Evolutionary conservation across 2,329 filamentous ascomycete genomes (phyloP), one percentile per base, ranked within the genome.

Genomic region (Rhytidhysteron rufulum): DNA sequence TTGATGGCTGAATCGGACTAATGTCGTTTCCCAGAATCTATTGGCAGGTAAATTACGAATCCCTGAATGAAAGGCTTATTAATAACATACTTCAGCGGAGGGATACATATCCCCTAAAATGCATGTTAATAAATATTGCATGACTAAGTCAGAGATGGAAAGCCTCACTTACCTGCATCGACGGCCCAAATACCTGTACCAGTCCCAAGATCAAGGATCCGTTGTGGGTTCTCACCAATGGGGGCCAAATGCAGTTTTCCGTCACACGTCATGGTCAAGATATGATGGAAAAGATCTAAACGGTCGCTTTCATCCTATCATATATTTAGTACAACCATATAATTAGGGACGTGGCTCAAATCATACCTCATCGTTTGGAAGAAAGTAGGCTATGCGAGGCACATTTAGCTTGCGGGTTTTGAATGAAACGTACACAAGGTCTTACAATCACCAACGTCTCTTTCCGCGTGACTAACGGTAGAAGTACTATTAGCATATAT

Each of bases 1-100:
- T 71, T 17, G 39, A 34, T 1, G 63, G 63, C 36, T 65, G 62
- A 4, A 64, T 59, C 5, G 64, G 61, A 27, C 55, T 60, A 11
- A 69, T 58, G 39, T 68, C 66, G 10, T 63, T 68, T 5, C 62
- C 63, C 8, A 66, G 48, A 18, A 66, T 46, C 27, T 56, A 36
- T 4, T 35, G 16, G 19, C 11, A 20, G 6, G n/a, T 13, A 20
- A 21, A 27, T 27, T 13, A 27, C n/a, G n/a, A n/a, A n/a, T n/a
- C n/a, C n/a, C n/a, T n/a, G n/a, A 31, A 10, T n/a, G 9, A 5
- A 31, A n/a, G 17, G 9, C 9, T 31, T 13, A 31, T n/a, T 13
- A 31, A 16, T 31, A 31, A 21, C 34, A 15, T 17, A 42, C 25
- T 24, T 55, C 53, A 1, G 63, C 51, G 2, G 52, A 47, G 0